Base-by-base conservation (phyloP, 2,329 filamentous ascomycete genomes). In the Elsinoe batatas region DNA sequence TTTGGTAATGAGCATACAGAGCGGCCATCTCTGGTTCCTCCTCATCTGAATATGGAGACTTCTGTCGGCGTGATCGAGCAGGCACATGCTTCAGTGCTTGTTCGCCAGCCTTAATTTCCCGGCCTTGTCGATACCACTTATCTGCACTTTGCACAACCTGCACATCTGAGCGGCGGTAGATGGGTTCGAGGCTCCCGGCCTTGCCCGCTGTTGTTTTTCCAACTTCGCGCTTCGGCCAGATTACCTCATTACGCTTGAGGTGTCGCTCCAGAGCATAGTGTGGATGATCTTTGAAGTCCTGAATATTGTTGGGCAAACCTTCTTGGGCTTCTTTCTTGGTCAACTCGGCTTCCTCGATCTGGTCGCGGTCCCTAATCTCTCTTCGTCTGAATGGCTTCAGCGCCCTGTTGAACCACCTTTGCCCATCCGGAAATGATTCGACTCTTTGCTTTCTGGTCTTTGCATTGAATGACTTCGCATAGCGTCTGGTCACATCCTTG, bases 81-180 rank as follows among this genome's bases (percentile, higher is more conserved):
- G 68, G 68, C 43, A 75, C 69, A 66, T 85, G 84, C 67, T 95
- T 97, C 12, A 87, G 77, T 0, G 93, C 88, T 56, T 93, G 85
- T 67, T 95, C 88, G 12, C 85, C 82, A 0, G 81, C 72, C 61
- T 82, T 88, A 6, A 98, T 81, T 60, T 90, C 84, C 22, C 89
- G 79, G 0, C 93, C 93, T 58, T 91, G 72, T 1, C 91, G 83
- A 68, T 93, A 96, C 94, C 93, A 98, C 60, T 87, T 89, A 61
- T 95, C 89, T 2, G 82, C 83, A 59, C 83, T 94, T 59, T 84
- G 81, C 1, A 89, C 89, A 4, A 82, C 65, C 53, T 88, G 83
- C 0, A 98, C 88, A 66, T 97, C 88, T 47, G 77, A 78, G 3
- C 93, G 80, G 20, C 91, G 82, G 67, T 88, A 98, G 0, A 98